phyloP scores from a whole-genome alignment of 495 filamentous ascomycete species.

The Bacidia rubella region DNA sequence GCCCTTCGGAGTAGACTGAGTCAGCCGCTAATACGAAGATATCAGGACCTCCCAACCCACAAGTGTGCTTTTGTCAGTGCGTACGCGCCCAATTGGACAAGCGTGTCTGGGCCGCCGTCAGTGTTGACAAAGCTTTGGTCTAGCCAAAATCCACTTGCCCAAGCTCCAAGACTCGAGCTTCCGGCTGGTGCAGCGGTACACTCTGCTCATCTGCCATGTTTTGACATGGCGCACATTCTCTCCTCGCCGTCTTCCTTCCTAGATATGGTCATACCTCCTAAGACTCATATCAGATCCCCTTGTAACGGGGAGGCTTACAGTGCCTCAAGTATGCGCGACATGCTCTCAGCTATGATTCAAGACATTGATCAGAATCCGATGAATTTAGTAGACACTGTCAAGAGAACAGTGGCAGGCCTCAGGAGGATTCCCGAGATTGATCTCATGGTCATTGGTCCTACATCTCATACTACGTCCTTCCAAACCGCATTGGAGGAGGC shows the following conservation, averaged over 20 bases:
- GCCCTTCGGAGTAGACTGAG: not conserved
- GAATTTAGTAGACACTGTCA: slow-evolving; percentile 8
- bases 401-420: slow-evolving; percentile 4
- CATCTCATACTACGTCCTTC: slow-evolving; percentile 7
- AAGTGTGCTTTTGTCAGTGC: slow-evolving; percentile 6
- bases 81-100: slow-evolving; percentile 8
- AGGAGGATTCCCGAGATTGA: not conserved
- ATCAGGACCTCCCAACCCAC: slow-evolving; percentile 7
- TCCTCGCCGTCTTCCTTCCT: slow-evolving; percentile 1
- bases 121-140: slow-evolving; percentile 6
- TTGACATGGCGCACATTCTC: slow-evolving; percentile 11
- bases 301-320: slow-evolving; percentile 4
- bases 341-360: slow-evolving; percentile 7
- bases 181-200: slow-evolving; percentile 8
- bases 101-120: slow-evolving; percentile 11
- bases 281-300: slow-evolving; percentile 4
- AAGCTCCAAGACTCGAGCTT: slow-evolving; percentile 9
- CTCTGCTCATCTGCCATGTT: slow-evolving; percentile 6
- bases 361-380: slow-evolving; percentile 10
- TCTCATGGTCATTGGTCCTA: slow-evolving; percentile 10
- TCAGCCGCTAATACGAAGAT: too few relatives aligned
- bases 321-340: slow-evolving; percentile 6
- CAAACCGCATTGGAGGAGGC: slow-evolving; percentile 4
- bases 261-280: slow-evolving; percentile 1
- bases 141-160: slow-evolving; percentile 1